Base-by-base conservation (phyloP, 2,329 filamentous ascomycete species). In the Didymella sp. region DNA sequence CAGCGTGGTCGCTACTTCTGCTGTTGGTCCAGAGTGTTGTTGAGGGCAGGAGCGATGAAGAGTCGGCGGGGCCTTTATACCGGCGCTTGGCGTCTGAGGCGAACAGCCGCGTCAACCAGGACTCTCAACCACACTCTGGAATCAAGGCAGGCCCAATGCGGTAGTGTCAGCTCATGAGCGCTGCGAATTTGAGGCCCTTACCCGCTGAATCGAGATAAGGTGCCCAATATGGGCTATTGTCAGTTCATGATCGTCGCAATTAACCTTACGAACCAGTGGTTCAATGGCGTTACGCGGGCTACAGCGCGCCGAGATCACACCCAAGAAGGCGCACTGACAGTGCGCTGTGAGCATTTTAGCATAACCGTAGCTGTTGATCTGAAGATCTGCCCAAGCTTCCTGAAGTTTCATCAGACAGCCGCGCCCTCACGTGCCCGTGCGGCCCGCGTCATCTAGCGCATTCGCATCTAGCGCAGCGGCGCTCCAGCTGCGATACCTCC, bases 1-100 rank as follows among this genome's bases (percentile, higher is more conserved):
- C 13, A 40, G 64, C 58, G 51, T 60, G 50, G 56, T 59, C 42
- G 65, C 58, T 44, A 52, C 47, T 66, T 60, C 59, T 61, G 59
- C 25, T 50, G 53, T 52, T 51, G 37, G 48, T 59, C 12, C 51
- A 56, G 51, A 48, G 52, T 61, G 58, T 52, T 53, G 60, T 60
- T 50, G 53, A 60, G 58, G 49, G 61, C 56, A 66, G 51, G 56
- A 64, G 49, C 58, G 52, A 56, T 50, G 24, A 47, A 4, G n/a
- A 50, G 19, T 6, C 11, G 24, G 48, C 38, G 48, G 48, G 43
- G 31, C 27, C 37, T 51, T 51, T 42, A 44, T 13, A 9, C 35
- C 11, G 11, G 6, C 28, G 28, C 28, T 12, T 7, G 28, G 25
- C 25, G 25, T 8, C 25, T 27, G 5, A n/a, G n/a, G n/a, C n/a